These are phyloP conservation scores for Fraxinus xanthoxyloides DNA, from an alignment of 305 asterid genomes.

Conservation along the genomic window DNA sequence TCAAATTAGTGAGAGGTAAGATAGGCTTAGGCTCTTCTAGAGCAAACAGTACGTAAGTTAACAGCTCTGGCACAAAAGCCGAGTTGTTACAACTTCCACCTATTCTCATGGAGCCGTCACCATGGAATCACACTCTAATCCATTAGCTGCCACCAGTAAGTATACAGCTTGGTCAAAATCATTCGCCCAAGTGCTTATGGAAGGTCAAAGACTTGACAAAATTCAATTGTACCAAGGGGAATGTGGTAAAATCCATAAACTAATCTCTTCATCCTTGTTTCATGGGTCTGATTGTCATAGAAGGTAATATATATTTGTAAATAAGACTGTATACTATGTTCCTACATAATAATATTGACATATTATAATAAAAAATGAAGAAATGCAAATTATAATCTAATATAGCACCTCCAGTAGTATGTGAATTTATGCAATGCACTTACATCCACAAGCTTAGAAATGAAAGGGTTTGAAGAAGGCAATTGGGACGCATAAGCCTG, in stretches of 20 bases:
- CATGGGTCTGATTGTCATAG: neutral
- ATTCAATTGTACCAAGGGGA: neutral
- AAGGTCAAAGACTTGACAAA: conserved; percentile 10
- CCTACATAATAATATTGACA: conserved; percentile 2
- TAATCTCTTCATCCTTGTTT: neutral
- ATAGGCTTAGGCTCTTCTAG: neutral
- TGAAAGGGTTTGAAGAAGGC: conserved; percentile 71
- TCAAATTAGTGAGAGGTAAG: too few species aligned
- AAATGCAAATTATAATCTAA: neutral
- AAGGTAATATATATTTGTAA: neutral
- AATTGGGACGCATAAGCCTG: conserved; percentile 69
- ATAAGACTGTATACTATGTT: neutral
- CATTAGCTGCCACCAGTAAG: neutral
- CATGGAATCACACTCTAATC: neutral
- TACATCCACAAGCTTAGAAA: conserved; percentile 73
- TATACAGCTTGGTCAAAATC: neutral
- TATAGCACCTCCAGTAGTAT: conserved; percentile 13
- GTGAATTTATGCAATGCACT: conserved; percentile 29
- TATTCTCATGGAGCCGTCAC: neutral
- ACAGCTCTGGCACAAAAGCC: neutral
- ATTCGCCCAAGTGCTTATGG: neutral
- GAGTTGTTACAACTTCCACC: neutral
- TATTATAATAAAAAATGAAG: neutral
- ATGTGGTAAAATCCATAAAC: neutral
- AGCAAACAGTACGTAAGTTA: neutral